These are phyloP conservation scores for Parastagonospora nodorum DNA, from an alignment of 2,329 filamentous ascomycete genomes.

Conservation along the genomic window DNA sequence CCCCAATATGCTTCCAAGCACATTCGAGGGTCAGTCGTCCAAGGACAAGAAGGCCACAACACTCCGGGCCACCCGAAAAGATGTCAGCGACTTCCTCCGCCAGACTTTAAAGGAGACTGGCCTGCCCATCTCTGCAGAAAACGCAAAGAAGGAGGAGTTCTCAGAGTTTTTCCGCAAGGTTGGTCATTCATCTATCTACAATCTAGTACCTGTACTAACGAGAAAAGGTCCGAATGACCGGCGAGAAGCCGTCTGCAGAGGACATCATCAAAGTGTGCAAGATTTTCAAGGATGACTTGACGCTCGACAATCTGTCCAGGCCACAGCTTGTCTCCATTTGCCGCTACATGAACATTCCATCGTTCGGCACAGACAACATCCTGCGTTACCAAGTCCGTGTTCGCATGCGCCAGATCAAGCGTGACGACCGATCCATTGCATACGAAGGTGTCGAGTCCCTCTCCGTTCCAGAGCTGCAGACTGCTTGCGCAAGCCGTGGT, in stretches of 20 bases:
- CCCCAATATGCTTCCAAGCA: conserved; percentile 96
- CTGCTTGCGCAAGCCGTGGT: conserved; percentile 87
- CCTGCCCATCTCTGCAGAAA: conserved; percentile 80
- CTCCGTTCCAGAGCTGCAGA: conserved; percentile 91
- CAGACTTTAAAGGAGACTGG: conserved; percentile 92
- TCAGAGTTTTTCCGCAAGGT: conserved; percentile 97
- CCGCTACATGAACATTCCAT: conserved; percentile 96
- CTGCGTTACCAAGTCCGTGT: conserved; percentile 95
- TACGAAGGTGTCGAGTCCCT: conserved; percentile 93
- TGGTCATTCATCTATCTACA: neutral
- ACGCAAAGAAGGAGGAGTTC: conserved; percentile 91
- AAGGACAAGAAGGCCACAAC: conserved; percentile 86
- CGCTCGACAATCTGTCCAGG: conserved; percentile 92
- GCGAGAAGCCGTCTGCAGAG: conserved; percentile 82
- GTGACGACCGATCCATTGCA: conserved; percentile 91
- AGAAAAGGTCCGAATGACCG: conserved; percentile 68
- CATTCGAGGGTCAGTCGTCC: conserved; percentile 89
- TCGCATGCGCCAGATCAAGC: conserved; percentile 99
- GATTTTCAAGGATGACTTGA: conserved; percentile 97
- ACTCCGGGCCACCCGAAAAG: conserved; percentile 84
- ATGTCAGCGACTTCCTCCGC: conserved; percentile 88
- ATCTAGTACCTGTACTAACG: conserved; percentile 11
- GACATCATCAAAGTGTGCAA: conserved; percentile 99
- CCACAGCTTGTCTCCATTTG: conserved; percentile 97
- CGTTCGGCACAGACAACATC: conserved; percentile 97